phyloP scores from a whole-genome alignment of 164 flowering plant species.

The Vitis cinerea region DNA sequence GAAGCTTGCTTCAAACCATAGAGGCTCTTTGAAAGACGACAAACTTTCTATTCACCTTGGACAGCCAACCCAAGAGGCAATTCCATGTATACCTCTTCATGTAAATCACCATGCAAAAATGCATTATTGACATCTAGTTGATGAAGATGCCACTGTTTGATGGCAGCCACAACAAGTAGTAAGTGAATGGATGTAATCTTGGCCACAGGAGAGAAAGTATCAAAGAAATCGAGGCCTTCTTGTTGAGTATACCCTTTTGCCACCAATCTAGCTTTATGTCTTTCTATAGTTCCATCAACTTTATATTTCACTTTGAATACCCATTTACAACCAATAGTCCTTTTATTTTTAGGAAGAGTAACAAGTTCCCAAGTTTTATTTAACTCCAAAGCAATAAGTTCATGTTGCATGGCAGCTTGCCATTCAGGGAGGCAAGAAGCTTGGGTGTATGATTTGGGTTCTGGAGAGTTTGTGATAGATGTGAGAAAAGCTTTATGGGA shows the following conservation, averaged over 20 bases:
- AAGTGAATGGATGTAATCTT: not conserved
- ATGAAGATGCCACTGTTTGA: not conserved
- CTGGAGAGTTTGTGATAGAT: not conserved
- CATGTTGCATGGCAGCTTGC: slow-evolving; percentile 4
- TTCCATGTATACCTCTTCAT: slow-evolving; percentile 2
- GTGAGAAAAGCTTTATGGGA: not conserved
- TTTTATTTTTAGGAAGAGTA: not conserved
- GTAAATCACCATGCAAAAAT: slow-evolving; percentile 5
- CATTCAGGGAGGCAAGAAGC: not conserved
- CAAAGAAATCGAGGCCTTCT: slow-evolving; percentile 1
- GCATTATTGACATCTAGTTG: slow-evolving; percentile 6
- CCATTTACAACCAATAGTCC: slow-evolving; percentile 4
- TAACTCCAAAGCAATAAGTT: not conserved
- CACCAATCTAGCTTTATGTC: slow-evolving; percentile 5
- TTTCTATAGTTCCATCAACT: slow-evolving; percentile 1
- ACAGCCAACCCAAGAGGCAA: not conserved
- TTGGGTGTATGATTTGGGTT: not conserved
- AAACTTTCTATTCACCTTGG: not conserved
- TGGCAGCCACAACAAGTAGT: not conserved
- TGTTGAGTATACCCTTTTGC: slow-evolving; percentile 11
- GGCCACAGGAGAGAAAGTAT: not conserved
- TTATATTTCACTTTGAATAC: slow-evolving; percentile 9
- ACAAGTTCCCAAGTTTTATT: slow-evolving; percentile 9
- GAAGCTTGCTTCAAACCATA: slow-evolving; percentile 7
- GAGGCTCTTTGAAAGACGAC: not conserved